Base-by-base conservation (phyloP, 2,329 filamentous ascomycete genomes). In the Hymenoscyphus occultus region DNA sequence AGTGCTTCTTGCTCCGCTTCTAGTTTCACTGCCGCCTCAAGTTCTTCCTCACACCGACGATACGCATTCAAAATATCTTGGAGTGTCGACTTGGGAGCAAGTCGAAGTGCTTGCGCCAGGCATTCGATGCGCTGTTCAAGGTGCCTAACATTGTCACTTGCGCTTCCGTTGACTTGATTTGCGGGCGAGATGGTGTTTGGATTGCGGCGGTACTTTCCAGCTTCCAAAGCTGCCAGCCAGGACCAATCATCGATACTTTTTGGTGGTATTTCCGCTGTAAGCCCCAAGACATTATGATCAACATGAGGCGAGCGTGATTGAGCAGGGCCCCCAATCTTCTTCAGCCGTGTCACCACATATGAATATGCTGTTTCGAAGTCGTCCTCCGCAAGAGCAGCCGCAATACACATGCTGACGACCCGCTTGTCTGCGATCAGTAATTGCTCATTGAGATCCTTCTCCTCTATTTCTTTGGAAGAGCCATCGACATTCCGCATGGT, bases 301-400 rank as follows among this genome's bases (percentile, higher is more conserved):
- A 72, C 66, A 10, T 72, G 65, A 14, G 66, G 65, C 28, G 62
- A 63, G 10, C 68, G 65, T 51, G 56, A 68, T 61, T 70, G 71
- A 16, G 73, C 65, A 62, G 70, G 67, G 72, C 74, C 70, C 70
- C 74, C 71, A 35, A 77, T 72, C 9, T 77, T 74, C 7, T 82
- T 81, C 0, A 95, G 80, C 28, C 89, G 85, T 73, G 87, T 92
- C 58, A 92, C 84, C 1, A 93, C 88, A 73, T 91, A 94, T 0
- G 90, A 93, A 75, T 94, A 95, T 12, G 91, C 91, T 0, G 91
- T 95, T 74, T 96, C 92, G 67, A 95, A 95, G 74, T 87, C 92
- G 68, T 93, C 88, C 73, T 93, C 90, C 10, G 82, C 81, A 0
- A 95, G 81, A 13, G 91, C 90, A 14, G 90, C 87, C 74, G 92